Conservation (phyloP, 2,329 filamentous ascomycete species). For the Clarireedia homoeocarpa region DNA sequence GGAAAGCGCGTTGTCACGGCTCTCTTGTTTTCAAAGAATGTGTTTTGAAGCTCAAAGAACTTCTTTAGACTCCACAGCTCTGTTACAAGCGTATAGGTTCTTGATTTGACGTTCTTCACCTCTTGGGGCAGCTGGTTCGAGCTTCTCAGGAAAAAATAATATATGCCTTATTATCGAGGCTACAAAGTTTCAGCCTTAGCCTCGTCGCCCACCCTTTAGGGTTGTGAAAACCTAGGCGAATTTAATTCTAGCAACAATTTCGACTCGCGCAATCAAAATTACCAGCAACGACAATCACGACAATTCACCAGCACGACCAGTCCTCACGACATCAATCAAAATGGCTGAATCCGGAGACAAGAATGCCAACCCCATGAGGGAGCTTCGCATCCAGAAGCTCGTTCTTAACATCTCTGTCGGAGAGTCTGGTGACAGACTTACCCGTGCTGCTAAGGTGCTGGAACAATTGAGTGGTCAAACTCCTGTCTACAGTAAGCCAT, state of each 20-base stretch:
- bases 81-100: constrained; percentile 13
- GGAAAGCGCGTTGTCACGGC: constrained; percentile 31
- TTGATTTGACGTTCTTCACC: constrained; percentile 8
- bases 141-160: constrained; percentile 4
- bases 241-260: background rate
- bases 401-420: constrained; percentile 99
- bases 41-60: constrained; percentile 26
- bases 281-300: constrained; percentile 16
- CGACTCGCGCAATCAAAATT: constrained; percentile 8
- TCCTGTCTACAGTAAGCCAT: constrained; percentile 87
- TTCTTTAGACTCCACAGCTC: constrained; percentile 28
- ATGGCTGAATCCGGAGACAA: constrained; percentile 68
- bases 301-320: constrained; percentile 18
- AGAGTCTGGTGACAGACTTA: constrained; percentile 99
- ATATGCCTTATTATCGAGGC: constrained; percentile 6
- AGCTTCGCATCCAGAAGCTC: constrained; percentile 98
- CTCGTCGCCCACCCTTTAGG: constrained; percentile 8
- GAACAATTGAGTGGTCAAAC: constrained; percentile 99
- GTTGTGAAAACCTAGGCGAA: constrained; percentile 5
- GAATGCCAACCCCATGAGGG: constrained; percentile 96
- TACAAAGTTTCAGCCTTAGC: constrained; percentile 7
- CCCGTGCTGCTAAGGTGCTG: constrained; percentile 98
- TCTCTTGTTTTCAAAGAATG: constrained; percentile 32
- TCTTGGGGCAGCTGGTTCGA: constrained; percentile 3
- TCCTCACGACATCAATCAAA: constrained; percentile 21